Base-by-base conservation (phyloP, 2,329 filamentous ascomycete species). In the Atkinsonella hypoxylon region DNA sequence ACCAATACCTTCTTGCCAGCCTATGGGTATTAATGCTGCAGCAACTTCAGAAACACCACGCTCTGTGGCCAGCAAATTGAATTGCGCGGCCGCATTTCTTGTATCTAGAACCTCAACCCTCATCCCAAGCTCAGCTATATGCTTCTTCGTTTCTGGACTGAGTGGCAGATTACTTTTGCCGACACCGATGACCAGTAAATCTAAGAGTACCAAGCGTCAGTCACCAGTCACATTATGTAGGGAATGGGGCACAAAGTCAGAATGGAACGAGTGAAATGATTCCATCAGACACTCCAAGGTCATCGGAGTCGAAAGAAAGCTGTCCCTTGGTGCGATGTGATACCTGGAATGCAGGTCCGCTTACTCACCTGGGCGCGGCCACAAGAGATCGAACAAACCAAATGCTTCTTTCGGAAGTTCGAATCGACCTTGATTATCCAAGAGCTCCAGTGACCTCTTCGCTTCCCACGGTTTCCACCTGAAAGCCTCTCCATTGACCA, bases 1-100 rank as follows among this genome's bases (percentile, higher is more conserved):
- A 2, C 75, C 74, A 26, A 70, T 56, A 1, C 76, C 76, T 52
- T 87, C 84, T 59, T 75, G 79, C 87, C 88, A 94, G 2, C 89
- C 89, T 49, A 93, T 76, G 0, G 90, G 90, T 66, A 97, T 79
- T 67, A 98, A 65, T 10, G 89, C 91, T 2, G 89, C 91, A 30
- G 89, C 91, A 54, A 97, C 82, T 60, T 91, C 85, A 18, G 81
- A 76, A 6, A 93, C 82, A 1, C 93, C 91, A 48, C 93, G 75
- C 71, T 98, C 93, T 17, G 89, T 97, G n/a, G 89, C 91, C 50
- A 98, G 71, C 61, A 98, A 65, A 64, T 98, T 98, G 67, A 93
- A 98, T 65, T 96, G 89, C 34, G 90, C 85, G 1, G 91, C 88
- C 9, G 93, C 93, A 68, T 97, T 97, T 55, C 89, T 76, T 32